Conservation (phyloP, 176 grass and related monocot species). For the Aegilops sharonensis region DNA sequence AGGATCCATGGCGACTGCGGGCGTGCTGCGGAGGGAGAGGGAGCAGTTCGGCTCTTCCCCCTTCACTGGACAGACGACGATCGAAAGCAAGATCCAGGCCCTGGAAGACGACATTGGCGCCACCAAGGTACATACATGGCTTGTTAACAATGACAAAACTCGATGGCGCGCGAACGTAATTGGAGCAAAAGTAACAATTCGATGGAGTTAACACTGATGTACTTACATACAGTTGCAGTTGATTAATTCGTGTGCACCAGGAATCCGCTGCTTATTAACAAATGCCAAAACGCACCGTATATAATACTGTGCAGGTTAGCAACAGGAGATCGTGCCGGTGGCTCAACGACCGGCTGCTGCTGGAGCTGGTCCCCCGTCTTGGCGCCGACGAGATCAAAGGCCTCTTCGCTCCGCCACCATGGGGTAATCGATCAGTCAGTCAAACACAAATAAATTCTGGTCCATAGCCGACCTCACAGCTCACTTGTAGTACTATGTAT, state of each 20-base stretch:
- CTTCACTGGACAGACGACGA: not conserved
- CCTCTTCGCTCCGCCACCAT: constrained; percentile 2
- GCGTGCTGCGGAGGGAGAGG: not conserved
- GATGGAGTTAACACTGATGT: not conserved
- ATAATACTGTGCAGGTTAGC: not conserved
- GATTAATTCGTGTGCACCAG: not conserved
- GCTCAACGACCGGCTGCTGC: constrained; percentile 1
- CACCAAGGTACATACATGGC: not conserved
- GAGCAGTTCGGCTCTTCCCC: not conserved
- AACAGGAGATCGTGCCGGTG: not conserved
- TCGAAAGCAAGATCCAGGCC: not conserved
- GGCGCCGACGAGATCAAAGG: not conserved
- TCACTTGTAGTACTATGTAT: not conserved
- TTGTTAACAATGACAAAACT: not conserved
- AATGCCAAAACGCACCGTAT: not conserved
- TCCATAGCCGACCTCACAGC: not conserved
- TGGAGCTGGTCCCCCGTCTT: constrained; percentile 1
- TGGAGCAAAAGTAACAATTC: not conserved
- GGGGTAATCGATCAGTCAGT: not conserved
- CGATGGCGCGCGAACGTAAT: not conserved
- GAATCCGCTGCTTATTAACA: not conserved
- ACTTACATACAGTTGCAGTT: not conserved
- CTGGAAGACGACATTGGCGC: not conserved
- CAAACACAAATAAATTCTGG: not conserved
- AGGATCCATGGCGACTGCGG: not conserved